These are phyloP conservation scores for Conoideocrella luteorostrata DNA, from an alignment of 2,329 filamentous ascomycete genomes.

Conservation along the genomic window DNA sequence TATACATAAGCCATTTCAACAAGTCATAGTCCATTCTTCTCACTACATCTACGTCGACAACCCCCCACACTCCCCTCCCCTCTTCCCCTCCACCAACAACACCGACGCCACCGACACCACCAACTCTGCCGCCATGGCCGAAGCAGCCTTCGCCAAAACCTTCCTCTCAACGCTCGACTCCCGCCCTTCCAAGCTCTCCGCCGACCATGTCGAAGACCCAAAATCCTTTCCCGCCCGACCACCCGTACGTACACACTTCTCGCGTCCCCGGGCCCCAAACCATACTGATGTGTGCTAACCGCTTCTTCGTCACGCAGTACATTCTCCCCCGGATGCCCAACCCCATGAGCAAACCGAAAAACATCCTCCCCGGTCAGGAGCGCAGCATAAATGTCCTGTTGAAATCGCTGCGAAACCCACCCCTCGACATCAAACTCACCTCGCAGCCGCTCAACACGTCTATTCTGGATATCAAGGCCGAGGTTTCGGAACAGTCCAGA, in stretches of 20 bases:
- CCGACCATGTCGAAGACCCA: constrained; percentile 85
- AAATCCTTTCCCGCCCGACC: constrained; percentile 68
- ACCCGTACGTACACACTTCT: constrained; percentile 49
- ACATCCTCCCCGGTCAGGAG: constrained; percentile 45
- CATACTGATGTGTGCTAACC: background rate
- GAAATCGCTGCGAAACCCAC: constrained; percentile 72
- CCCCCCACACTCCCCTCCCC: too few relatives aligned
- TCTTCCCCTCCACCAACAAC: too few relatives aligned
- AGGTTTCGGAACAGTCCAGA: constrained; percentile 56
- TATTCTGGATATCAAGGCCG: constrained; percentile 69
- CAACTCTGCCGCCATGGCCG: constrained; percentile 53
- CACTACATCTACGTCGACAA: too few relatives aligned
- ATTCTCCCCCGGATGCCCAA: constrained; percentile 64
- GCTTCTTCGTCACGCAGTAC: constrained; percentile 42
- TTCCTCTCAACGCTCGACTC: constrained; percentile 78
- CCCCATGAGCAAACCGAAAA: constrained; percentile 43
- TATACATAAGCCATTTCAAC: too few relatives aligned
- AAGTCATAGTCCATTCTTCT: too few relatives aligned
- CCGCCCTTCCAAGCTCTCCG: constrained; percentile 71
- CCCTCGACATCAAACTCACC: constrained; percentile 59
- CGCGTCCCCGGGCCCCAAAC: background rate
- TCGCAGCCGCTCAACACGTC: constrained; percentile 62
- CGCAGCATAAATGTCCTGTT: constrained; percentile 53
- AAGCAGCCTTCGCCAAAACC: constrained; percentile 75
- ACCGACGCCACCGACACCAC: too few relatives aligned